Percentiles rank a stretch among this genome's conserved stretches.
phyloP scores from a whole-genome alignment of 495 filamentous ascomycete genomes.

The Astrothelium macrocarpum region DNA sequence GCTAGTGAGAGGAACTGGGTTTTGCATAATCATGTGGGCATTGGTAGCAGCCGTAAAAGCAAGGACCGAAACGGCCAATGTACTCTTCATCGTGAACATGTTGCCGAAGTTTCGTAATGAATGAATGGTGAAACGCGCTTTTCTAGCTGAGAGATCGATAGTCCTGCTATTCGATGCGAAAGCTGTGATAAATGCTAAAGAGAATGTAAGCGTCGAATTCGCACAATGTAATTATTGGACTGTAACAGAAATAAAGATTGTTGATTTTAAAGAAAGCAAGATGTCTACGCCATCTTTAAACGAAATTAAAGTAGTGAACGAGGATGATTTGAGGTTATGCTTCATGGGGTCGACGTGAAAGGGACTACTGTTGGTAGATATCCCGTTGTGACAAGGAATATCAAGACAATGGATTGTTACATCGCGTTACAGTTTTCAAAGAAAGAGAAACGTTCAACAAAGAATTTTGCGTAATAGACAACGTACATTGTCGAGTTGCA shows the following conservation, averaged over 20 bases:
- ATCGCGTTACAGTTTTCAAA: neutral
- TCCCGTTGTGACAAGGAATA: neutral
- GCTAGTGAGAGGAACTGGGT: constrained; percentile 10
- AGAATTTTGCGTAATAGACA: neutral
- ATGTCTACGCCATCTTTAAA: too few relatives aligned
- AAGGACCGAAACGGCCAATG: constrained; percentile 37
- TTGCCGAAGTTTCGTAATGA: constrained; percentile 15
- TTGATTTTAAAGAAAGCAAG: neutral
- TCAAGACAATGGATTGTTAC: constrained; percentile 4
- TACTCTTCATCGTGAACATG: constrained; percentile 25
- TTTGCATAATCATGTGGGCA: constrained; percentile 60
- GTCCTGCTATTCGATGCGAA: constrained; percentile 22
- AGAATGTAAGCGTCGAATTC: constrained; percentile 1
- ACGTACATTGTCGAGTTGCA: constrained; percentile 6
- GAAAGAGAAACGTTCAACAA: neutral
- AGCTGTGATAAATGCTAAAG: constrained; percentile 1
- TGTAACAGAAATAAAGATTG: neutral
- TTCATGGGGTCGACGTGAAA: too few relatives aligned
- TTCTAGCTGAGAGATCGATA: constrained; percentile 23
- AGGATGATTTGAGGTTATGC: too few relatives aligned
- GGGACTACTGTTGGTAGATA: too few relatives aligned
- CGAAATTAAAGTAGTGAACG: too few relatives aligned
- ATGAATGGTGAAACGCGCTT: constrained; percentile 4
- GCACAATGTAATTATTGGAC: neutral
- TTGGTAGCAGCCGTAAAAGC: constrained; percentile 40